Conservation (phyloP, 2,329 filamentous ascomycete genomes). For the Penicillium polonicum region DNA sequence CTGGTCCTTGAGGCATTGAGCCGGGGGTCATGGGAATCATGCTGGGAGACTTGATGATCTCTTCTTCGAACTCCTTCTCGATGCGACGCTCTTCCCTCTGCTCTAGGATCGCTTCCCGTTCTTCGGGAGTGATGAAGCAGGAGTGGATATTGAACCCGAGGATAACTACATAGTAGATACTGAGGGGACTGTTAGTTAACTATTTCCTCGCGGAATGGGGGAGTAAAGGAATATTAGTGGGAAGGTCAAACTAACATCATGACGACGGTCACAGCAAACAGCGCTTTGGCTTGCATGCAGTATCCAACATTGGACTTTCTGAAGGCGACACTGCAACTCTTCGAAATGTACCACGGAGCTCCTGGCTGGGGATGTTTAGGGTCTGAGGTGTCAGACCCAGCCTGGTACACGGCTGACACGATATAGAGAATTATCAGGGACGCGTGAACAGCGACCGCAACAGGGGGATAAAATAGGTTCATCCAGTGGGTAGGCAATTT, state of each 20-base stretch:
- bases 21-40: constrained; percentile 35
- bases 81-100: constrained; percentile 37
- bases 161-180: constrained; percentile 52
- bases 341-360: constrained; percentile 63
- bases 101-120: constrained; percentile 35
- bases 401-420: constrained; percentile 56
- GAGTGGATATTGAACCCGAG: constrained; percentile 50
- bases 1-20: constrained; percentile 25
- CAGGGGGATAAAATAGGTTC: constrained; percentile 56
- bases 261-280: constrained; percentile 57
- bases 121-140: constrained; percentile 45
- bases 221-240: neutral
- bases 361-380: constrained; percentile 54
- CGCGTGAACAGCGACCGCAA: constrained; percentile 54
- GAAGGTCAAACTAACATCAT: constrained; percentile 47
- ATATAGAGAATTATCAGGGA: constrained; percentile 54
- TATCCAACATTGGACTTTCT: constrained; percentile 50
- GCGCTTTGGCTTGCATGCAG: constrained; percentile 60
- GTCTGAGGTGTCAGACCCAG: constrained; percentile 59
- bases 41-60: constrained; percentile 41
- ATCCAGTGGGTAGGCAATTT: constrained; percentile 59
- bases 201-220: neutral
- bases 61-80: constrained; percentile 44
- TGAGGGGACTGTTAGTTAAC: constrained; percentile 28
- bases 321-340: constrained; percentile 56